These are phyloP conservation scores for Trichoderma asperellum DNA, from an alignment of 2,329 filamentous ascomycete genomes.

Conservation along the genomic window DNA sequence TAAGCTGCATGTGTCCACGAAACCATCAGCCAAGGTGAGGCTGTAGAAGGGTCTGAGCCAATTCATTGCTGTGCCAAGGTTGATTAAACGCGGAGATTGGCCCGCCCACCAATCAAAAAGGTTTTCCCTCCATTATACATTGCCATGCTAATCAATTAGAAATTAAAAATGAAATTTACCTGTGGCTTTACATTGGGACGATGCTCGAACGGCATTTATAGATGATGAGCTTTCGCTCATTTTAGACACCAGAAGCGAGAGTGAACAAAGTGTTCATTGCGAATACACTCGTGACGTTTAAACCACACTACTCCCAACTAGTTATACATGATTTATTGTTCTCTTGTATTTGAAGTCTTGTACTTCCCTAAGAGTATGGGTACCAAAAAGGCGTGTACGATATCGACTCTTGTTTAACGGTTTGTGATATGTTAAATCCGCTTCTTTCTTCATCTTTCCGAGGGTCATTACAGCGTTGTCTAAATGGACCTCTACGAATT, in stretches of 20 bases:
- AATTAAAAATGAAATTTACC: background rate
- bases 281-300: no score
- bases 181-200: background rate
- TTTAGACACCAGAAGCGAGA: background rate
- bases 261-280: no score
- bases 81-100: background rate
- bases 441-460: background rate
- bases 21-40: no score
- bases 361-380: background rate
- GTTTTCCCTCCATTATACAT: background rate
- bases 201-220: background rate
- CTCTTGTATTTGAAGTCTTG: background rate
- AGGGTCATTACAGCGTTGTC: background rate
- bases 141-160: background rate
- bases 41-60: no score
- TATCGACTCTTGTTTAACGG: background rate
- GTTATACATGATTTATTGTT: background rate
- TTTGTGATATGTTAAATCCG: background rate
- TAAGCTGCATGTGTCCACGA: no score
- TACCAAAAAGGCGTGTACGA: background rate
- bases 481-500: background rate
- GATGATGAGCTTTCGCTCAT: background rate
- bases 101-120: background rate
- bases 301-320: no score
- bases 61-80: background rate